Conservation (phyloP, 495 filamentous ascomycete genomes). For the Daldinia grandis region DNA sequence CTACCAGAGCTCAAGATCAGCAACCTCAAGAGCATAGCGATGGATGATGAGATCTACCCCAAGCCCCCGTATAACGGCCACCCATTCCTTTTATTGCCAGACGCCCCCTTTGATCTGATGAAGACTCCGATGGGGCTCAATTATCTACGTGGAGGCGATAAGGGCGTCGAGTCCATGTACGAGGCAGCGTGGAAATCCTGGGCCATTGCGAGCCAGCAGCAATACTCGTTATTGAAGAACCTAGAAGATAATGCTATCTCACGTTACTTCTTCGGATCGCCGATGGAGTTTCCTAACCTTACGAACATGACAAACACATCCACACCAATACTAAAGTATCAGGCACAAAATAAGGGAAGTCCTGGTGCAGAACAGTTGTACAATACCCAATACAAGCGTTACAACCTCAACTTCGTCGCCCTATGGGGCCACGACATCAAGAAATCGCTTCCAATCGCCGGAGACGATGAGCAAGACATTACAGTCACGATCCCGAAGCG, state of each 20-base stretch:
- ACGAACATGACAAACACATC: conserved; percentile 23
- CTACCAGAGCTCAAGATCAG: conserved; percentile 29
- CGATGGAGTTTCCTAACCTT: conserved; percentile 22
- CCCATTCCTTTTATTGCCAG: conserved; percentile 54
- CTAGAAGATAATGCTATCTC: conserved; percentile 55
- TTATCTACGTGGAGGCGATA: conserved; percentile 19
- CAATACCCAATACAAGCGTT: conserved; percentile 54
- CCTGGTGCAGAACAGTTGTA: conserved; percentile 52
- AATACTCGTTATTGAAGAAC: conserved; percentile 64
- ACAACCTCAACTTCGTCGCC: conserved; percentile 59
- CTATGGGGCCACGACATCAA: conserved; percentile 56
- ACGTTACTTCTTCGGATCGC: conserved; percentile 59
- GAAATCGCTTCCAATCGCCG: conserved; percentile 40
- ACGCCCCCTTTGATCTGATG: conserved; percentile 46
- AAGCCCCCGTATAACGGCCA: conserved; percentile 48
- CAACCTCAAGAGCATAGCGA: conserved; percentile 15
- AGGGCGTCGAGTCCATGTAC: conserved; percentile 17
- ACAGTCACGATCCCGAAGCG: conserved; percentile 42
- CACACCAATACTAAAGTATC: conserved; percentile 20
- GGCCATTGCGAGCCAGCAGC: conserved; percentile 62
- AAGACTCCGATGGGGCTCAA: conserved; percentile 52
- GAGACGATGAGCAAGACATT: conserved; percentile 47
- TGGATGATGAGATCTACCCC: conserved; percentile 43
- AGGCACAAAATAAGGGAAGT: conserved; percentile 13
- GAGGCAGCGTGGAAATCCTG: conserved; percentile 53